Base-by-base conservation (phyloP, 1,139 yeast species). In the Nadsonia commutata region DNA sequence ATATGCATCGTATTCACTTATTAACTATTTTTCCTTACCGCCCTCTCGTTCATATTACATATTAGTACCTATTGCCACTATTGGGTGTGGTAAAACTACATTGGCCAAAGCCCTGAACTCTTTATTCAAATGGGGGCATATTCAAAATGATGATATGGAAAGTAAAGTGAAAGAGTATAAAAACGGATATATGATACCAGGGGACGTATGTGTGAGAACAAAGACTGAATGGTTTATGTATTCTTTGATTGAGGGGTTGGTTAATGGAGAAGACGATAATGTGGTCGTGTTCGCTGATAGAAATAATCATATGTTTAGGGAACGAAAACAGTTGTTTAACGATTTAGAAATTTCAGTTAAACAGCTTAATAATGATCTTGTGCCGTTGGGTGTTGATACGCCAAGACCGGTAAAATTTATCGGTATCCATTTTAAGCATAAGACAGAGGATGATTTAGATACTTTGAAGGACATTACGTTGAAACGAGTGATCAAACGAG, bases 81-180 rank as follows among this genome's bases (percentile, higher is more conserved):
- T 84, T 41, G 95, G 94, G 0, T 82, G 94, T 57, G 95, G 95
- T 13, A 85, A 85, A 56, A 83, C 94, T 0, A 82, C 94, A 0
- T 71, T 80, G 0, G 74, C 83, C 7, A 58, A 71, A 43, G 74
- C 83, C 0, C 60, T 85, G 40, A 52, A 56, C 1, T 57, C 67
- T 7, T 52, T 83, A 19, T 80, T 67, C 45, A 58, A 63, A 0
- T 76, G 90, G 78, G 74, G 70, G 0, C 79, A 77, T 51, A 67
- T 83, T 16, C 93, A 82, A 55, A 84, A 81, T 56, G 95, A 84
- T 61, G 48, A 48, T 31, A 45, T 46, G 38, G 31, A 16, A 9
- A 27, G 37, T 21, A 31, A 44, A 6, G 22, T 40, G 17, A 72
- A 83, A 51, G 67, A 80, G 27, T 63, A 71, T 2, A 67, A 46